These are phyloP conservation scores for Pichia exigua DNA, from an alignment of 805 yeast genomes.

Conservation along the genomic window DNA sequence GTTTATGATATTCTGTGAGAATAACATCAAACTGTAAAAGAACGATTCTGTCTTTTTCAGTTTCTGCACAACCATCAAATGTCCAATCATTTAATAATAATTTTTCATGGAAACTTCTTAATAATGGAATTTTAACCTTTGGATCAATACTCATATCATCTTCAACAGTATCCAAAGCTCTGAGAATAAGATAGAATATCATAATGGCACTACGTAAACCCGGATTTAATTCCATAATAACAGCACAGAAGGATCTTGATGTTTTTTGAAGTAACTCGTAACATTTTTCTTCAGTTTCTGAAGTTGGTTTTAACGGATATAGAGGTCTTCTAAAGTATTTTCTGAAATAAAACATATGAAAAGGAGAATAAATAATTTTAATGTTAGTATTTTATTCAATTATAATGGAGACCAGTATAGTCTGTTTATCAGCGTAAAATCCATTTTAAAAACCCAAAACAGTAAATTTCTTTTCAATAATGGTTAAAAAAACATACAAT, in stretches of 20 bases:
- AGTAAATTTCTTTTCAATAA: neutral
- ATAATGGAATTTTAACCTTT: slow-evolving; percentile 61
- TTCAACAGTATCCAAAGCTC: slow-evolving; percentile 93
- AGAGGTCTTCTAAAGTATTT: slow-evolving; percentile 42
- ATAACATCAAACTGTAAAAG: slow-evolving; percentile 71
- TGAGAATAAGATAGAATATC: slow-evolving; percentile 76
- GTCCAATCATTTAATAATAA: slow-evolving; percentile 69
- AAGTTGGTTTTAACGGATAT: slow-evolving; percentile 39
- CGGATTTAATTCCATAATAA: slow-evolving; percentile 84
- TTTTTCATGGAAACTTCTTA: slow-evolving; percentile 60
- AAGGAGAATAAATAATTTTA: neutral
- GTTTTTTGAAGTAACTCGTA: slow-evolving; percentile 59
- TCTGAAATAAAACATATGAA: slow-evolving; percentile 15
- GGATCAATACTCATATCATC: slow-evolving; percentile 88
- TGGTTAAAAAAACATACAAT: slow-evolving; percentile 28
- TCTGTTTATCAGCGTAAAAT: no score
- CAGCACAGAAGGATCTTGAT: slow-evolving; percentile 92
- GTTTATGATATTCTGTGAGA: slow-evolving; percentile 60
- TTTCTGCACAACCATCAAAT: slow-evolving; percentile 62
- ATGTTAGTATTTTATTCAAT: slow-evolving; percentile 1
- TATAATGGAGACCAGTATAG: neutral
- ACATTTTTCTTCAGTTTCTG: slow-evolving; percentile 50
- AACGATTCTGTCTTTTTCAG: slow-evolving; percentile 76
- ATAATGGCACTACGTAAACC: slow-evolving; percentile 74
- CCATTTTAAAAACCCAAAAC: neutral